Evolutionary conservation across 768 basidiomycete species (phyloP), one percentile per base, ranked within the genome.

Genomic region (Scleroderma citrinum): DNA sequence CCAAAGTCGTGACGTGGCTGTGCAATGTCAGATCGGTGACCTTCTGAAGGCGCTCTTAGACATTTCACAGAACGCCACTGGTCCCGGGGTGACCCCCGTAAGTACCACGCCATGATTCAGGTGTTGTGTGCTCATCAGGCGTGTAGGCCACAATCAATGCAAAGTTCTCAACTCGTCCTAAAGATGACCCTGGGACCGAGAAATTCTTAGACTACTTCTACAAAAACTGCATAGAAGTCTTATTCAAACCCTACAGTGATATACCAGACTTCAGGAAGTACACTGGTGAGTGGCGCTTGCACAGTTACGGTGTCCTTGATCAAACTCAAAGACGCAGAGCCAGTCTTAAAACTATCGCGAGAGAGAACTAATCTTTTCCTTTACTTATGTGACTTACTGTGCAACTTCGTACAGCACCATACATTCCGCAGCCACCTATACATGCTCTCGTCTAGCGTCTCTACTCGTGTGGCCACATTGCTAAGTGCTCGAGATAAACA

Each of bases 121-220:
- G 6, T 43, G 41, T 47, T 21, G 39, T 43, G 41, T 31, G 32
- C 38, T 58, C 11, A 53, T 39, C 43, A 42, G 24, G 42, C 49
- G 20, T 48, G 35, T 44, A 66, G 64, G 53, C 60, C 40, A 56
- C 57, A 61, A 58, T 67, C 42, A 64, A 57, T 35, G 69, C 70
- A 42, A 76, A 81, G 65, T 66, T 74, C 39, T 65, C 74, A 66
- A 76, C 71, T 26, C 81, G 84, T 5, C 59, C 69, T 47, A 92
- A 87, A 65, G 93, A 95, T 55, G 89, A 92, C 46, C 85, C 87
- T 6, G 78, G 81, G 31, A 85, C 85, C 1, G 96, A 98, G 65
- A 80, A 82, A 49, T 99, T 93, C 73, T 73, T 94, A 61, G 87
- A 93, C 34, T 91, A 92, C 64, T 95, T 97, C 67, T 97, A 97